Evolutionary conservation across 2,329 filamentous ascomycete species (phyloP).

Genomic region (Penicillium oxalicum): DNA sequence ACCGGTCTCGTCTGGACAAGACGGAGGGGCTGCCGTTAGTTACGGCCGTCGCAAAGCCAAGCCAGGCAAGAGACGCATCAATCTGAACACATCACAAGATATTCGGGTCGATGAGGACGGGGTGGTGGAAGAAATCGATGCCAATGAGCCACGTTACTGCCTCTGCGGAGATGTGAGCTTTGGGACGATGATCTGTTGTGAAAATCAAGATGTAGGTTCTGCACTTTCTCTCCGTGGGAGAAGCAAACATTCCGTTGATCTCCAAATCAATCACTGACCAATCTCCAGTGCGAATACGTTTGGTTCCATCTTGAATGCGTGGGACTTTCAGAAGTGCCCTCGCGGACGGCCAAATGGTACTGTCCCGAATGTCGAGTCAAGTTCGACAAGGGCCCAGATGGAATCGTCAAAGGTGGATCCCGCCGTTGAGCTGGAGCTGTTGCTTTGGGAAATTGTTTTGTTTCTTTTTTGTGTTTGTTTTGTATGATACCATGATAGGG

Average conservation of each 20-base stretch:
- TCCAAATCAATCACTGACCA: conserved; percentile 10
- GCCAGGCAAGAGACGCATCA: conserved; percentile 39
- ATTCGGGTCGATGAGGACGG: conserved; percentile 45
- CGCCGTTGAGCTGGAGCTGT: conserved; percentile 24
- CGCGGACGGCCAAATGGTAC: conserved; percentile 59
- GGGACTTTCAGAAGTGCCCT: conserved; percentile 52
- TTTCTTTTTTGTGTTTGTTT: conserved; percentile 1
- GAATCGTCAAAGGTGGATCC: conserved; percentile 33
- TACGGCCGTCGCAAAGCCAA: conserved; percentile 55
- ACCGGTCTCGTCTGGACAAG: conserved; percentile 51
- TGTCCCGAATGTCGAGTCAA: conserved; percentile 57
- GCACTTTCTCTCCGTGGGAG: not conserved
- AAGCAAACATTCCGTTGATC: not conserved
- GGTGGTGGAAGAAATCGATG: conserved; percentile 50
- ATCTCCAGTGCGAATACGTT: conserved; percentile 55
- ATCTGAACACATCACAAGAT: conserved; percentile 38
- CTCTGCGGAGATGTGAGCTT: conserved; percentile 59
- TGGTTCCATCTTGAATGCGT: conserved; percentile 63
- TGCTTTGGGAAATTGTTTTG: too few relatives aligned
- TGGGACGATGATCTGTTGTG: conserved; percentile 61
- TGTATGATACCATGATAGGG: conserved; percentile 21
- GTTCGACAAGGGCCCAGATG: conserved; percentile 38
- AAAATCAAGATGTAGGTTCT: conserved; percentile 50
- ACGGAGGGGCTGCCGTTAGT: conserved; percentile 57
- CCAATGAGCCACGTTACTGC: conserved; percentile 59